Percentiles rank a stretch among this genome's conserved stretches.
Evolutionary conservation across 257 asterid genomes (phyloP).

Genomic region (Handroanthus guayacan): DNA sequence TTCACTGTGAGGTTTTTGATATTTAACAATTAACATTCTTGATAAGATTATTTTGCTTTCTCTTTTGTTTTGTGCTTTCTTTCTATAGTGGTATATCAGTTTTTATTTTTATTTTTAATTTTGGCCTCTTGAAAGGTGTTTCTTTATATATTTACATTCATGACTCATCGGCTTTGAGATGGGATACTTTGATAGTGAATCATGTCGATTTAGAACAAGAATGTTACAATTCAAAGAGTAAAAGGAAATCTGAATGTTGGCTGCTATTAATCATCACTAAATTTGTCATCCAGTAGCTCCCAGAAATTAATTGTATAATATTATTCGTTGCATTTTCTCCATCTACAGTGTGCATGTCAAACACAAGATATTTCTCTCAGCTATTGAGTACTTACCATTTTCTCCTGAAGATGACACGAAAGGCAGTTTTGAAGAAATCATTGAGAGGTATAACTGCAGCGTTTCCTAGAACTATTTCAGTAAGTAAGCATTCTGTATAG

Average conservation of each 20-base stretch:
- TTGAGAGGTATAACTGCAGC: constrained; percentile 70
- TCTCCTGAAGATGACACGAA: constrained; percentile 73
- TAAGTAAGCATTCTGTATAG: constrained; percentile 6
- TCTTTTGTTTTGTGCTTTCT: not conserved
- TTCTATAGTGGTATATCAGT: not conserved
- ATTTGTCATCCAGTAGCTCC: constrained; percentile 17
- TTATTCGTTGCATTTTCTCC: constrained; percentile 37
- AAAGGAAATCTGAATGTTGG: constrained; percentile 11
- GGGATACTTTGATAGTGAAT: constrained; percentile 7
- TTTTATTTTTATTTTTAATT: not conserved
- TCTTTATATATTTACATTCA: constrained; percentile 24
- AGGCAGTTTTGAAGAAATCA: constrained; percentile 92
- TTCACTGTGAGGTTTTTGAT: constrained; percentile 18
- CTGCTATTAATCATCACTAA: constrained; percentile 10
- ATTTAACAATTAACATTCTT: constrained; percentile 2
- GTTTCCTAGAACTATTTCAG: constrained; percentile 31
- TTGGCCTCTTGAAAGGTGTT: not conserved
- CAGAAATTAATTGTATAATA: constrained; percentile 25
- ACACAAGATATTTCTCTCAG: constrained; percentile 88
- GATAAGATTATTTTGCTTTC: not conserved
- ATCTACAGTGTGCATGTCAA: constrained; percentile 78
- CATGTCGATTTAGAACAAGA: constrained; percentile 18
- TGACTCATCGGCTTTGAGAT: constrained; percentile 16
- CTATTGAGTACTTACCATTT: constrained; percentile 86
- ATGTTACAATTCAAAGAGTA: constrained; percentile 19